Conservation (phyloP, 2,329 filamentous ascomycete species). For the Apiospora phragmitis region DNA sequence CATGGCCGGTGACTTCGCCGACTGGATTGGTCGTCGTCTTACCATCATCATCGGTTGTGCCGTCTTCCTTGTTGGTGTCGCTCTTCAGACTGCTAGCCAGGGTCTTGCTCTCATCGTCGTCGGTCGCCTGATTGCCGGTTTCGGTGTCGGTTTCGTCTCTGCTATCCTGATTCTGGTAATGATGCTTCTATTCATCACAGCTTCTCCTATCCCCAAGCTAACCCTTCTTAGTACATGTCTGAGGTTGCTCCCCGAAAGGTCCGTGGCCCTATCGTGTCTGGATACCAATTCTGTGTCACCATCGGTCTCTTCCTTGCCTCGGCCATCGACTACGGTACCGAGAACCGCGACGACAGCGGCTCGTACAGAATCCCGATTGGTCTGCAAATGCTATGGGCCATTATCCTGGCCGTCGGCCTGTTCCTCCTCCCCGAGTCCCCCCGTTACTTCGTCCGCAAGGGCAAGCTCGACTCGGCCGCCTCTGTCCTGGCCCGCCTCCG, state of each 20-base stretch:
- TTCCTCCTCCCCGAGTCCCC: slow-evolving; percentile 82
- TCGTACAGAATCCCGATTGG: slow-evolving; percentile 80
- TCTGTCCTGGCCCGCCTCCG: slow-evolving; percentile 66
- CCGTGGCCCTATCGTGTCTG: slow-evolving; percentile 75
- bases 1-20: slow-evolving; percentile 75
- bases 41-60: slow-evolving; percentile 71
- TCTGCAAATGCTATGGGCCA: slow-evolving; percentile 78
- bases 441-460: slow-evolving; percentile 81
- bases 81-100: slow-evolving; percentile 61
- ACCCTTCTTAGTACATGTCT: slow-evolving; percentile 67
- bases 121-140: slow-evolving; percentile 73
- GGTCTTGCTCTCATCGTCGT: slow-evolving; percentile 65
- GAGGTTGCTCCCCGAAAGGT: slow-evolving; percentile 76
- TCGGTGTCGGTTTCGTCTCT: slow-evolving; percentile 80
- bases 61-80: slow-evolving; percentile 69
- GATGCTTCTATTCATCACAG: background rate
- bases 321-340: slow-evolving; percentile 71
- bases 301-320: slow-evolving; percentile 76
- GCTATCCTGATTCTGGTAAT: slow-evolving; percentile 69
- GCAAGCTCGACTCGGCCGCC: slow-evolving; percentile 65
- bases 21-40: slow-evolving; percentile 71
- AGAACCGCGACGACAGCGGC: slow-evolving; percentile 60
- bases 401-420: slow-evolving; percentile 73
- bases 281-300: slow-evolving; percentile 83
- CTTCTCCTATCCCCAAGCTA: background rate